phyloP scores from a whole-genome alignment of 1,139 yeast genomes.

The Diutina ranongensis region DNA sequence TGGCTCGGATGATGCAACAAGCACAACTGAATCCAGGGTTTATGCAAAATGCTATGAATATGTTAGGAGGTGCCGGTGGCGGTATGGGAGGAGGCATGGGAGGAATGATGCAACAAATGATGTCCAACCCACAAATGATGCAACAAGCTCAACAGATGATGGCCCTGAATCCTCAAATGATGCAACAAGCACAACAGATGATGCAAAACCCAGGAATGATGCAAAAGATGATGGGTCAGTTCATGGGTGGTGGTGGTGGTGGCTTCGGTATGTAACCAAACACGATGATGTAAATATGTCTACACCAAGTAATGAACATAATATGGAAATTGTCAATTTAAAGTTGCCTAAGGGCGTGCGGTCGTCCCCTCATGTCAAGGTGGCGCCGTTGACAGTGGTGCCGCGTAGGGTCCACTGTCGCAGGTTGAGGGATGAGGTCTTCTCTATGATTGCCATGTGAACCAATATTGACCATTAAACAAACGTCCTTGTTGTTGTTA shows the following conservation, averaged over 20 bases:
- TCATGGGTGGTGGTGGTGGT: constrained; percentile 23
- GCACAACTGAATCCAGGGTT: constrained; percentile 42
- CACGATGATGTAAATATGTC: no score
- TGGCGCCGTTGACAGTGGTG: no score
- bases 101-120: constrained; percentile 36
- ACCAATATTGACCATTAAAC: no score
- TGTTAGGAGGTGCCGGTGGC: constrained; percentile 28
- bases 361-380: no score
- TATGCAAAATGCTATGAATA: constrained; percentile 41
- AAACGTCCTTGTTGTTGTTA: no score
- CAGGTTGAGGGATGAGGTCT: no score
- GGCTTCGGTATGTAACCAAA: not conserved
- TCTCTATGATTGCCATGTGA: no score
- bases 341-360: no score
- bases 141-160: constrained; percentile 36
- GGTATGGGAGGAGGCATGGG: constrained; percentile 11
- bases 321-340: no score
- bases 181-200: constrained; percentile 45
- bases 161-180: constrained; percentile 65
- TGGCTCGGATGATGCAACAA: constrained; percentile 27
- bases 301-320: no score
- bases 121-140: constrained; percentile 26
- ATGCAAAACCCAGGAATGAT: constrained; percentile 47
- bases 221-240: constrained; percentile 73
- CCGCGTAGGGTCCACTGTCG: no score